phyloP scores from a whole-genome alignment of 1,284 basidiomycete genomes.

The Phellopilus nigrolimitatus region DNA sequence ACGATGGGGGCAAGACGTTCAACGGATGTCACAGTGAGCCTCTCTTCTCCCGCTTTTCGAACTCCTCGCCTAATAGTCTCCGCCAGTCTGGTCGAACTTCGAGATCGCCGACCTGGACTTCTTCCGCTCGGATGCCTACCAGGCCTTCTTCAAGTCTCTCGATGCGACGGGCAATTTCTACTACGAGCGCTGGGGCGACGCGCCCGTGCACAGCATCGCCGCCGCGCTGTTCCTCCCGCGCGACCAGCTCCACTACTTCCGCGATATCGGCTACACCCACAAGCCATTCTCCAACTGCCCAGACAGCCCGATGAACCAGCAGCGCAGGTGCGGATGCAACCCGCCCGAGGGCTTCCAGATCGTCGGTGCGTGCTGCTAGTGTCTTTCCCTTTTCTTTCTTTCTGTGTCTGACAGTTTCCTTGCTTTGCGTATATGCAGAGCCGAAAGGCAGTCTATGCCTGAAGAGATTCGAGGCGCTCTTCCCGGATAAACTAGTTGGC shows the following conservation, averaged over 20 bases:
- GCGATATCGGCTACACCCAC: slow-evolving; percentile 57
- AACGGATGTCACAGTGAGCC: slow-evolving; percentile 71
- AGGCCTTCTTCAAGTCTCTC: slow-evolving; percentile 67
- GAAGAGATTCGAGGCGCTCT: too few relatives aligned
- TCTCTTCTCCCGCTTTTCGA: not conserved
- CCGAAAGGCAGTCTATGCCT: too few relatives aligned
- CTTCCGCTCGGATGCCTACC: slow-evolving; percentile 60
- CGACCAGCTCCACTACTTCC: slow-evolving; percentile 66
- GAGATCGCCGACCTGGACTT: slow-evolving; percentile 69
- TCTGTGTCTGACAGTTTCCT: too few relatives aligned
- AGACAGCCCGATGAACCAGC: slow-evolving; percentile 36
- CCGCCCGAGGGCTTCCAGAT: slow-evolving; percentile 42
- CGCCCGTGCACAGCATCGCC: slow-evolving; percentile 75
- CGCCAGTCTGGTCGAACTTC: slow-evolving; percentile 71
- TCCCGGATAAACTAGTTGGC: too few relatives aligned
- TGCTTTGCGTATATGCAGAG: too few relatives aligned
- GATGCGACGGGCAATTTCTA: slow-evolving; percentile 73
- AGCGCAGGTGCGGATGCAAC: slow-evolving; percentile 46
- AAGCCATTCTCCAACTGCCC: slow-evolving; percentile 50
- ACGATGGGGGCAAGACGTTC: slow-evolving; percentile 57
- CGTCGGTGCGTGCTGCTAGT: slow-evolving; percentile 2
- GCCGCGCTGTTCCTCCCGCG: slow-evolving; percentile 58
- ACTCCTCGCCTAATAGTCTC: not conserved
- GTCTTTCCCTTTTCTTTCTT: not conserved
- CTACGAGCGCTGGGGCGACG: slow-evolving; percentile 80